These are phyloP conservation scores for Cinchona pubescens DNA, from an alignment of 257 asterid genomes.

Conservation along the genomic window DNA sequence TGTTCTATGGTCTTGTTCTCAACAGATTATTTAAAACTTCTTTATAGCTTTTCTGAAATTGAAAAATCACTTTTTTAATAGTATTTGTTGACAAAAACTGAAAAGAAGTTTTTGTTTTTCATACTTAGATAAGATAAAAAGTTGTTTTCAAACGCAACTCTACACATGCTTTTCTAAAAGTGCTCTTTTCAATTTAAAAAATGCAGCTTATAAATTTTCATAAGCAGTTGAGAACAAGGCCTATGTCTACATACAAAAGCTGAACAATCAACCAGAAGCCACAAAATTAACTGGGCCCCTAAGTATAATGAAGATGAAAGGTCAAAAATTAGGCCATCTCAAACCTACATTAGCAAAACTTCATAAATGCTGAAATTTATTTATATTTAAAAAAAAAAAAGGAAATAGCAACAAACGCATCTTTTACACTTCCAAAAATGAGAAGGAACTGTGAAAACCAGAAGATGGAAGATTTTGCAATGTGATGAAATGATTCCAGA, in stretches of 20 bases:
- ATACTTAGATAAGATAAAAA: no score
- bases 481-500: background rate
- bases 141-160: no score
- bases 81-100: no score
- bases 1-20: no score
- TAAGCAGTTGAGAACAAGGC: no score
- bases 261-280: background rate
- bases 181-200: no score
- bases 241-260: background rate
- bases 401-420: background rate
- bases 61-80: no score
- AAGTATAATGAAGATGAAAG: background rate
- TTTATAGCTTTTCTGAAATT: no score
- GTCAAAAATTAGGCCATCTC: background rate
- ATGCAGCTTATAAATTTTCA: no score
- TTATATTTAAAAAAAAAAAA: background rate
- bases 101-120: no score
- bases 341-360: background rate
- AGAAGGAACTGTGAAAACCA: background rate
- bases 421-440: background rate
- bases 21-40: no score
- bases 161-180: no score
- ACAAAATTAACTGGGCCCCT: background rate
- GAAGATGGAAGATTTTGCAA: background rate
- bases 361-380: background rate